phyloP scores from a whole-genome alignment of 2,329 filamentous ascomycete species.

The Pyricularia grisea region DNA sequence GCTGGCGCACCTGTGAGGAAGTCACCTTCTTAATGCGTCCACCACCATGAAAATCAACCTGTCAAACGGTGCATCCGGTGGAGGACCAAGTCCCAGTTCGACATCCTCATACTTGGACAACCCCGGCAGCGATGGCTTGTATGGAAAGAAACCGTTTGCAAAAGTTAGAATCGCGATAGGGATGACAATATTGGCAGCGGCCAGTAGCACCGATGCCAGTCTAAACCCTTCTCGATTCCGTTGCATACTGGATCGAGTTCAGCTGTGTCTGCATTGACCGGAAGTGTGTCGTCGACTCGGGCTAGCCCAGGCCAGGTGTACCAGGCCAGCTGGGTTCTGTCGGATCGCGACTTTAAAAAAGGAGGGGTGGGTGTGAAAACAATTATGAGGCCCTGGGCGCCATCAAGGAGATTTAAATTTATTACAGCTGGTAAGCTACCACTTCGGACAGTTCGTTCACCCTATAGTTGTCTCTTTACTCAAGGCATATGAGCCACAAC shows the following conservation, averaged over 20 bases:
- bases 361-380: not conserved
- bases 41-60: slow-evolving; percentile 96
- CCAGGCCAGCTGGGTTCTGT: not conserved
- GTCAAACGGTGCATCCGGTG: slow-evolving; percentile 67
- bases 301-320: not conserved
- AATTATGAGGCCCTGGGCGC: not conserved
- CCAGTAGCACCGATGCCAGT: slow-evolving; percentile 35
- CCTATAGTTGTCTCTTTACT: not conserved
- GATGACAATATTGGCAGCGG: slow-evolving; percentile 67
- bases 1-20: slow-evolving; percentile 5
- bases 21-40: slow-evolving; percentile 80
- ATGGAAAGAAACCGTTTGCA: slow-evolving; percentile 90
- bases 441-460: no score
- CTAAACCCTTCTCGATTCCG: slow-evolving; percentile 14
- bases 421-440: not conserved
- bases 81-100: slow-evolving; percentile 40
- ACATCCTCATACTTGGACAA: slow-evolving; percentile 58
- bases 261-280: not conserved
- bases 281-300: not conserved
- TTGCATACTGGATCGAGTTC: not conserved
- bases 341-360: not conserved
- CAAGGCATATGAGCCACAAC: not conserved
- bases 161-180: slow-evolving; percentile 68
- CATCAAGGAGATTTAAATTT: not conserved
- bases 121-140: slow-evolving; percentile 87